These are phyloP conservation scores for Choanephora cucurbitarum DNA, from an alignment of 371 early-diverging fungal species.

Conservation along the genomic window DNA sequence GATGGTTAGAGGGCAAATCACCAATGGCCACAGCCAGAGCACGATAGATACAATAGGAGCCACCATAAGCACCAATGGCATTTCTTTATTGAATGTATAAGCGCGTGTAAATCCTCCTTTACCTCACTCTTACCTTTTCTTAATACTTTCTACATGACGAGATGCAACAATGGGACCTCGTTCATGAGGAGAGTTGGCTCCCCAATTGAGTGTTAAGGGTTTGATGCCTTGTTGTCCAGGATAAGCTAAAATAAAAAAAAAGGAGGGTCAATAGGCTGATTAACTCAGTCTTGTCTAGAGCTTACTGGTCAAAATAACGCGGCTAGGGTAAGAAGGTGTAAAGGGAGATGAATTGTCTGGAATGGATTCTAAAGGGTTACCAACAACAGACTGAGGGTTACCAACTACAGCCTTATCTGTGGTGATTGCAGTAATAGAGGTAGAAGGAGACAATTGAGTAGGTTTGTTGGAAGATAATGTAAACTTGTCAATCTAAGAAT, in stretches of 20 bases:
- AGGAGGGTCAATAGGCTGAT: too few species aligned
- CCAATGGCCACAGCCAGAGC: slow-evolving; percentile 92
- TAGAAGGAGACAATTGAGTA: slow-evolving; percentile 12
- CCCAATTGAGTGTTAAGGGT: slow-evolving; percentile 87
- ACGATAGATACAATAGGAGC: slow-evolving; percentile 92
- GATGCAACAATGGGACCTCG: slow-evolving; percentile 92
- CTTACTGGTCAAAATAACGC: slow-evolving; percentile 55
- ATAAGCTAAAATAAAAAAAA: slow-evolving; percentile 57
- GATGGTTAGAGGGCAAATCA: slow-evolving; percentile 80
- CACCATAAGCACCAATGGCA: slow-evolving; percentile 94
- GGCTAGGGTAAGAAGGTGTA: slow-evolving; percentile 37
- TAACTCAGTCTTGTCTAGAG: too few species aligned
- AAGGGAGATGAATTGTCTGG: slow-evolving; percentile 6
- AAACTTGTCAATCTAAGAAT: slow-evolving; percentile 12
- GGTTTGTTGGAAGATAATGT: slow-evolving; percentile 1
- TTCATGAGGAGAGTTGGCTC: slow-evolving; percentile 66
- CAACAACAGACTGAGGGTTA: neutral
- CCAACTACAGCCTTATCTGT: neutral
- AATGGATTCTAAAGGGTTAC: neutral
- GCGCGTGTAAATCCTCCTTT: slow-evolving; percentile 2
- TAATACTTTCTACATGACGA: slow-evolving; percentile 76
- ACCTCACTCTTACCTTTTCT: slow-evolving; percentile 55
- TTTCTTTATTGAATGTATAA: slow-evolving; percentile 50
- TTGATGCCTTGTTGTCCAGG: slow-evolving; percentile 85
- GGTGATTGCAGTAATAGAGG: slow-evolving; percentile 6